Conservation (phyloP, 164 flowering plant genomes). For the Stephania yunnanensis region DNA sequence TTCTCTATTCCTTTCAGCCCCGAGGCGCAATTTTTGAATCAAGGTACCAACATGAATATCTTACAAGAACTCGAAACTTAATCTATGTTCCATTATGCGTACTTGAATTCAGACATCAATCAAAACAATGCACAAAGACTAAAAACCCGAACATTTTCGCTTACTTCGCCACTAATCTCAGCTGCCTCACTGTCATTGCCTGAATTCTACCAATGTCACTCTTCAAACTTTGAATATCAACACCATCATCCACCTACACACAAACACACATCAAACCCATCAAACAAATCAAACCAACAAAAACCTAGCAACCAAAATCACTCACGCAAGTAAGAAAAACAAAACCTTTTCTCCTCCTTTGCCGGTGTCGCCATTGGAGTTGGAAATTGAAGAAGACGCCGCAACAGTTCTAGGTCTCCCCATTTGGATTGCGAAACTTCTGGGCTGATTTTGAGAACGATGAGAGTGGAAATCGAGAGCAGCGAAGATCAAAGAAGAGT, state of each 20-base stretch:
- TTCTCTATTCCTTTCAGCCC: no score
- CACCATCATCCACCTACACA: slow-evolving; percentile 22
- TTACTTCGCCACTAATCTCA: slow-evolving; percentile 57
- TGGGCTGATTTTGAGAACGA: slow-evolving; percentile 1
- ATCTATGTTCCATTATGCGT: no score
- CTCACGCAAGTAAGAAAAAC: neutral
- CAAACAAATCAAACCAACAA: neutral
- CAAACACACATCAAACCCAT: slow-evolving; percentile 5
- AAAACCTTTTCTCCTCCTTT: neutral
- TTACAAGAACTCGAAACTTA: no score
- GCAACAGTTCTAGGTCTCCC: slow-evolving; percentile 8
- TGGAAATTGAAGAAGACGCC: slow-evolving; percentile 5
- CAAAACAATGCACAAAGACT: neutral
- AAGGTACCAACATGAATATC: no score
- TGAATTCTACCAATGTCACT: slow-evolving; percentile 41
- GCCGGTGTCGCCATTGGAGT: neutral
- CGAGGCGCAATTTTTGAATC: no score
- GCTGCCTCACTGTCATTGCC: slow-evolving; percentile 65
- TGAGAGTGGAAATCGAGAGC: neutral
- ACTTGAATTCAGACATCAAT: no score
- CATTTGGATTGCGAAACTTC: slow-evolving; percentile 5
- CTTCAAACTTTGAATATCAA: slow-evolving; percentile 27
- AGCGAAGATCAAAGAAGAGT: neutral
- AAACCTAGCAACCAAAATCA: neutral
- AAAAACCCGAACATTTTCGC: neutral